phyloP scores from a whole-genome alignment of 768 basidiomycete genomes.

The Russula sp. region DNA sequence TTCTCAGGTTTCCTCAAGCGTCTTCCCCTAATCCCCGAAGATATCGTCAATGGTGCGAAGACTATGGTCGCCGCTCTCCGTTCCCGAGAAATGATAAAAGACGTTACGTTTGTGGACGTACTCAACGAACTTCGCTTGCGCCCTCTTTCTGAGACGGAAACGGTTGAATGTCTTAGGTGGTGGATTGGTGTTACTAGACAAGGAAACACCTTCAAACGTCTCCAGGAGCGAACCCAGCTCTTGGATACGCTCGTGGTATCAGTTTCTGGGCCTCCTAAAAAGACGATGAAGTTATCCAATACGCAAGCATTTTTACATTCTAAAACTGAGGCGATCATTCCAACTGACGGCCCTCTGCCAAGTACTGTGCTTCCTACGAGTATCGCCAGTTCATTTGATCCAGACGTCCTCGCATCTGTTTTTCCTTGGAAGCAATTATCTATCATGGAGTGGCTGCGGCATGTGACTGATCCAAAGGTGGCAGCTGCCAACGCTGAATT shows the following conservation, averaged over 20 bases:
- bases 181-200: conserved; percentile 51
- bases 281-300: conserved; percentile 61
- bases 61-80: conserved; percentile 64
- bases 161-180: conserved; percentile 84
- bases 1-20: conserved; percentile 74
- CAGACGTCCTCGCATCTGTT: conserved; percentile 40
- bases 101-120: conserved; percentile 80
- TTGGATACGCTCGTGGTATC: conserved; percentile 67
- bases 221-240: conserved; percentile 55
- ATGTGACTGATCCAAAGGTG: conserved; percentile 53
- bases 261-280: conserved; percentile 44
- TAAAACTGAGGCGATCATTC: conserved; percentile 55
- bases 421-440: conserved; percentile 80
- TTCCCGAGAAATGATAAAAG: conserved; percentile 59
- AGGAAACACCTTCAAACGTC: conserved; percentile 36
- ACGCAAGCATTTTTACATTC: conserved; percentile 72
- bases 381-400: conserved; percentile 57
- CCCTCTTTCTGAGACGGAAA: conserved; percentile 69
- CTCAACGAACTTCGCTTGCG: conserved; percentile 68
- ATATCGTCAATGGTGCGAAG: conserved; percentile 53
- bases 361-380: conserved; percentile 62
- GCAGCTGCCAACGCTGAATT: conserved; percentile 45
- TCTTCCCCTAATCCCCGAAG: conserved; percentile 69
- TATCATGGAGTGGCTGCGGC: conserved; percentile 69
- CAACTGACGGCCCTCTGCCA: conserved; percentile 73